Conservation (phyloP, 495 filamentous ascomycete genomes). For the Viridothelium virens region DNA sequence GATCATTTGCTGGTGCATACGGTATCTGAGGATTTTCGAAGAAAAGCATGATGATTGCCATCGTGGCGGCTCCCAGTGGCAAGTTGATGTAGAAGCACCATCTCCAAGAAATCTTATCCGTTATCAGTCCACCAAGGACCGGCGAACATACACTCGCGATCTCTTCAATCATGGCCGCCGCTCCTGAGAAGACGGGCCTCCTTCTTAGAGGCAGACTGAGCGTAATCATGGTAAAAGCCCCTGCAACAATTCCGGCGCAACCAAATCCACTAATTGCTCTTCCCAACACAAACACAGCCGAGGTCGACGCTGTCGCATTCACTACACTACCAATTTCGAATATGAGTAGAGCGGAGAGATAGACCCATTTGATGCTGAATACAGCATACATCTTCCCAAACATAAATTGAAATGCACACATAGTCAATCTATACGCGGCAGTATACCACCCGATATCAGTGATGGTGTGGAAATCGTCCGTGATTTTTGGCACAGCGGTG, state of each 20-base stretch:
- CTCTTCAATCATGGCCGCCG: background rate
- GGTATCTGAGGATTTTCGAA: constrained; percentile 10
- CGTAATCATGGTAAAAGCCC: constrained; percentile 14
- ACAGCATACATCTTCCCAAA: constrained; percentile 25
- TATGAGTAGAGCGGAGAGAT: constrained; percentile 4
- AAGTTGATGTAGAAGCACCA: constrained; percentile 17
- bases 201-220: constrained; percentile 11
- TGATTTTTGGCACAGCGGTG: constrained; percentile 19
- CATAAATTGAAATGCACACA: constrained; percentile 23
- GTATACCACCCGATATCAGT: constrained; percentile 19
- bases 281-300: constrained; percentile 14
- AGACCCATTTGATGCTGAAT: constrained; percentile 20
- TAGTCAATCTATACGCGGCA: constrained; percentile 17
- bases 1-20: constrained; percentile 10
- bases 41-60: constrained; percentile 38
- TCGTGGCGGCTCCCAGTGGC: constrained; percentile 39
- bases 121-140: constrained; percentile 9
- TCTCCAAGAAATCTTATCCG: constrained; percentile 12
- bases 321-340: constrained; percentile 17
- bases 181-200: constrained; percentile 9
- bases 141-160: constrained; percentile 4
- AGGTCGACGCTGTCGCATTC: constrained; percentile 15
- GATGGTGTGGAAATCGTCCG: constrained; percentile 22
- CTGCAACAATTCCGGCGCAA: constrained; percentile 10
- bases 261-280: constrained; percentile 14